phyloP scores from a whole-genome alignment of 2,329 filamentous ascomycete genomes.

The Trichoderma pleuroti region DNA sequence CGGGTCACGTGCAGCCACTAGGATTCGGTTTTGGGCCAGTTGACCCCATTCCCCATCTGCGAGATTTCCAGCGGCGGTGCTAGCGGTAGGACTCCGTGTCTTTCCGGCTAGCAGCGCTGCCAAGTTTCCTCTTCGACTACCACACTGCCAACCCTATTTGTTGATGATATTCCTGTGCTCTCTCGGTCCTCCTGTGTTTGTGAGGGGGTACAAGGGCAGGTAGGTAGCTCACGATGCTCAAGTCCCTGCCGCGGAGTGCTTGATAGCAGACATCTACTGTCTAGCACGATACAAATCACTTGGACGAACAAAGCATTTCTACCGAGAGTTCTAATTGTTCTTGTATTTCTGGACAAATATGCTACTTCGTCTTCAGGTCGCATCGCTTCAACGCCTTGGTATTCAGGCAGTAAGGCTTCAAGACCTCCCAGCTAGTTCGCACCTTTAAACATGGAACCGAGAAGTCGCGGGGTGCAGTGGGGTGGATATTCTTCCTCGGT shows the following conservation, averaged over 20 bases:
- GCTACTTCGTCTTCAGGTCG: background rate
- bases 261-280: too few species aligned
- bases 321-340: background rate
- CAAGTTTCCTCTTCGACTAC: background rate
- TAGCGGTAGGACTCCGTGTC: background rate
- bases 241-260: too few species aligned
- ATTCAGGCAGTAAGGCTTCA: background rate
- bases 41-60: slow-evolving; percentile 8
- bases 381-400: background rate
- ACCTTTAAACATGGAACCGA: background rate
- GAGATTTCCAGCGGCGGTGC: slow-evolving; percentile 10
- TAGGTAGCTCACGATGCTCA: background rate
- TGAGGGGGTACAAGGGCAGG: background rate
- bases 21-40: background rate
- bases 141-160: background rate
- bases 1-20: slow-evolving; percentile 35
- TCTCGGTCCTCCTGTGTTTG: background rate
- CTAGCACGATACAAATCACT: too few species aligned
- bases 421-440: background rate
- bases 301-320: too few species aligned
- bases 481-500: background rate
- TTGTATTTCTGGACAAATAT: background rate
- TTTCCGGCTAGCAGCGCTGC: slow-evolving; percentile 12
- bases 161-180: background rate
- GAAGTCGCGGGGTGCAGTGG: background rate